Evolutionary conservation across 306 rosid species (phyloP).

Genomic region (Urtica urens): DNA sequence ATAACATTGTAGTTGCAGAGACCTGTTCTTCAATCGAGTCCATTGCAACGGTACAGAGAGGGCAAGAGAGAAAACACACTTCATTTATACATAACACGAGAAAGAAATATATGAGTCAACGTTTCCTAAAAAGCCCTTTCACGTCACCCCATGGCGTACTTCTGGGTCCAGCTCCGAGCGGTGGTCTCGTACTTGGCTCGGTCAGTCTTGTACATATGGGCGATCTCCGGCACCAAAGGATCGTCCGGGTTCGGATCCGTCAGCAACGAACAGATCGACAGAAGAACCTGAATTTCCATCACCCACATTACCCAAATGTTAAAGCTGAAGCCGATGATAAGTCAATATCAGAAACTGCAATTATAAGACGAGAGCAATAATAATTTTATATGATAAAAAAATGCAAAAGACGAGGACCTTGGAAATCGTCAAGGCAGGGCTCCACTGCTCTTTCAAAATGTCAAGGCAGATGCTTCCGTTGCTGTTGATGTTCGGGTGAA

Average conservation of each 20-base stretch:
- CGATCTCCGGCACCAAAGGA: slow-evolving; percentile 75
- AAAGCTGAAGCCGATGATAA: too few species aligned
- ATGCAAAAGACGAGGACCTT: slow-evolving; percentile 40
- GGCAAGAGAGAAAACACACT: slow-evolving; percentile 14
- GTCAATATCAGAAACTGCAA: too few species aligned
- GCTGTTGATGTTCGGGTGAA: slow-evolving; percentile 89
- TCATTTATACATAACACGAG: slow-evolving; percentile 34
- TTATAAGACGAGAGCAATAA: not conserved
- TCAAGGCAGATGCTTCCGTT: slow-evolving; percentile 84
- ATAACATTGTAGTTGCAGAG: slow-evolving; percentile 5
- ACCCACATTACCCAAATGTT: slow-evolving; percentile 29
- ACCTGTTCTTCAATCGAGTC: slow-evolving; percentile 28
- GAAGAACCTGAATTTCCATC: slow-evolving; percentile 62
- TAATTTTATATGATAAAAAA: not conserved
- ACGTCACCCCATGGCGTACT: slow-evolving; percentile 77
- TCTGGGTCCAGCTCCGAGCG: slow-evolving; percentile 88
- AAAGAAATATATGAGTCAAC: slow-evolving; percentile 23
- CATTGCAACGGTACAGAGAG: slow-evolving; percentile 15
- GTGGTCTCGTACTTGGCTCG: slow-evolving; percentile 77
- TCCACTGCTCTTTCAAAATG: slow-evolving; percentile 80
- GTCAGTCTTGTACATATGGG: slow-evolving; percentile 74
- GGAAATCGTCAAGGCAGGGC: slow-evolving; percentile 74
- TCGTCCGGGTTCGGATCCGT: slow-evolving; percentile 87
- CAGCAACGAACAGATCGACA: slow-evolving; percentile 76
- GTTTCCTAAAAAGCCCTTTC: slow-evolving; percentile 21